Base-by-base conservation (phyloP, 306 rosid species). In the Ormosia emarginata region DNA sequence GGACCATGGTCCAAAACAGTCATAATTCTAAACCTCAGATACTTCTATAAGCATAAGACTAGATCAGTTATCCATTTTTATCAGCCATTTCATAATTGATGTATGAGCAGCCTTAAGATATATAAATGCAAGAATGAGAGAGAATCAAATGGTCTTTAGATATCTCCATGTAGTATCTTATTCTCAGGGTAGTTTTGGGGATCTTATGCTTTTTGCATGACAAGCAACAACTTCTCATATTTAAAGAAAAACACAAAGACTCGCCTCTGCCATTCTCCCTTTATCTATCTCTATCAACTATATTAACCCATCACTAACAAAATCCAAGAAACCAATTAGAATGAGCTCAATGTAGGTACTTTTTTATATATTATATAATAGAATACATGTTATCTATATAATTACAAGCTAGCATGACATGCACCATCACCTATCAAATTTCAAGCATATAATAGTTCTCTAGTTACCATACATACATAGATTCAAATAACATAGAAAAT, bases 401-500 rank as follows among this genome's bases (percentile, higher is more conserved):
- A 5, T 39, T 65, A 65, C 49, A n/a, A 39, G 50, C 71, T 8
- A 57, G 6, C 37, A 34, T 34, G 4, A 14, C 70, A 37, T n/a
- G 49, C 8, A 65, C 56, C 68, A 53, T 73, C 49, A 52, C 63
- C 65, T 29, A 24, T 7, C 71, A 44, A 32, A 79, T 46, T 79
- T 44, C 71, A 79, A 61, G 3, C 17, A 36, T 36, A 30, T n/a
- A 66, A 15, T n/a, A 74, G 15, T 29, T 8, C 17, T 18, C 12
- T 2, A 75, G 18, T 33, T 33, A 36, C 82, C 37, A 75, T 44
- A 50, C 73, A 68, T 24, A 29, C 12, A 71, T 24, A 67, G 71
- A 67, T 61, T 65, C 49, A 71, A 71, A 44, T 57, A 67, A 78
- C 47, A 83, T 61, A 41, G 4, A 18, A 49, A 82, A 74, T 3